phyloP scores from a whole-genome alignment of 2,329 filamentous ascomycete genomes.

The Cryphonectria nitschkei region DNA sequence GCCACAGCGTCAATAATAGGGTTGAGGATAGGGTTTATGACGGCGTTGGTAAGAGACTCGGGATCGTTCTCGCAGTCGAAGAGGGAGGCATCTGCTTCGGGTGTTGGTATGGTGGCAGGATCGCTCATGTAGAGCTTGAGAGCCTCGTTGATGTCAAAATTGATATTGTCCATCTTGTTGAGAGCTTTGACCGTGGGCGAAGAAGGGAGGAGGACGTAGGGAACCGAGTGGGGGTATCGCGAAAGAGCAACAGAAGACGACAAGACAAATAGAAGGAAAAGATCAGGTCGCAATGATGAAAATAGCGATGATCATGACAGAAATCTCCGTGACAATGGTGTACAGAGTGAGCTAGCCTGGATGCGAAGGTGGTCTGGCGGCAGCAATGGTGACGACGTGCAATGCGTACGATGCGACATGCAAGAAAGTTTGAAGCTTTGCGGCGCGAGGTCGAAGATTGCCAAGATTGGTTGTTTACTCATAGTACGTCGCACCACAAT shows the following conservation, averaged over 20 bases:
- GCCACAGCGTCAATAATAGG: conserved; percentile 91
- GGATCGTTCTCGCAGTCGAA: conserved; percentile 93
- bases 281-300: not conserved
- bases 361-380: not conserved
- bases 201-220: not conserved
- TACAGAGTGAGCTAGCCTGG: not conserved
- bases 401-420: not conserved
- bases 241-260: conserved; percentile 14
- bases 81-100: conserved; percentile 81
- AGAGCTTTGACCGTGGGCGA: conserved; percentile 27
- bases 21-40: conserved; percentile 87
- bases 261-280: conserved; percentile 10
- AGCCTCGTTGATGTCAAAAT: conserved; percentile 95
- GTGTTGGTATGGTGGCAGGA: conserved; percentile 78
- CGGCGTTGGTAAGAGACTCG: conserved; percentile 74
- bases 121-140: conserved; percentile 98
- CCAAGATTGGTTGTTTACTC: not conserved
- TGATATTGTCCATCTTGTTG: conserved; percentile 69
- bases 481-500: not conserved
- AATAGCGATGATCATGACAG: not conserved
- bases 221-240: conserved; percentile 26
- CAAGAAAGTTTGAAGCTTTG: not conserved
- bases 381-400: conserved; percentile 14
- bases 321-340: not conserved
- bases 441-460: not conserved